These are phyloP conservation scores for Lantana camara DNA, from an alignment of 257 asterid species.

Conservation along the genomic window DNA sequence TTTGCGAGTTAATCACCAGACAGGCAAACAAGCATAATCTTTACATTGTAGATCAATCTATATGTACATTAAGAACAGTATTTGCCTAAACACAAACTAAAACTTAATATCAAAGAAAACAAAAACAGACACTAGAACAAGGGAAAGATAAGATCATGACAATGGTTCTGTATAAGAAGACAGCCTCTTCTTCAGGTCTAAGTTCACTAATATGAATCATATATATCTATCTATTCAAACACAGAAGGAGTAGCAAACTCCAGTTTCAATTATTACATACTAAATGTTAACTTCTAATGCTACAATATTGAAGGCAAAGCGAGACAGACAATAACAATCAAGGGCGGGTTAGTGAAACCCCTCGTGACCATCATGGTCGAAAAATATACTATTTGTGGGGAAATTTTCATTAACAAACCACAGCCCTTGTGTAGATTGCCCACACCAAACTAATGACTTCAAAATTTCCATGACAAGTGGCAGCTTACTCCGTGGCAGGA, in stretches of 20 bases:
- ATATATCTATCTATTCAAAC: conserved; percentile 19
- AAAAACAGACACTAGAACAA: not conserved
- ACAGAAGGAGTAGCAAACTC: conserved; percentile 11
- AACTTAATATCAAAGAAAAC: not conserved
- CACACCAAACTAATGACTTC: conserved; percentile 37
- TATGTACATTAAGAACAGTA: not conserved
- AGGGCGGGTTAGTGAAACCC: conserved; percentile 24
- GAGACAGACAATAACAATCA: conserved; percentile 23
- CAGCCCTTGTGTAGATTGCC: conserved; percentile 35
- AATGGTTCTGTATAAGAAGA: not conserved
- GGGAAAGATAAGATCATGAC: not conserved
- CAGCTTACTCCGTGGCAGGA: conserved; percentile 44
- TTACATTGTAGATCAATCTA: not conserved
- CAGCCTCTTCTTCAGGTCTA: not conserved
- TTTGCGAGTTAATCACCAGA: not conserved
- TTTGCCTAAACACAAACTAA: not conserved
- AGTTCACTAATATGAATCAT: conserved; percentile 10
- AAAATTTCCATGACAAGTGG: conserved; percentile 23
- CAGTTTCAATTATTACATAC: conserved; percentile 23
- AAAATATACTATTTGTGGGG: conserved; percentile 26
- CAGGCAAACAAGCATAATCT: not conserved
- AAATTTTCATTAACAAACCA: conserved; percentile 12
- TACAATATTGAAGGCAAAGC: conserved; percentile 42
- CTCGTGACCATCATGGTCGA: conserved; percentile 13
- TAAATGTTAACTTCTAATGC: conserved; percentile 27